Percentiles rank a stretch among this genome's conserved stretches.
phyloP scores from a whole-genome alignment of 1,284 basidiomycete species.

The Grifola frondosa region DNA sequence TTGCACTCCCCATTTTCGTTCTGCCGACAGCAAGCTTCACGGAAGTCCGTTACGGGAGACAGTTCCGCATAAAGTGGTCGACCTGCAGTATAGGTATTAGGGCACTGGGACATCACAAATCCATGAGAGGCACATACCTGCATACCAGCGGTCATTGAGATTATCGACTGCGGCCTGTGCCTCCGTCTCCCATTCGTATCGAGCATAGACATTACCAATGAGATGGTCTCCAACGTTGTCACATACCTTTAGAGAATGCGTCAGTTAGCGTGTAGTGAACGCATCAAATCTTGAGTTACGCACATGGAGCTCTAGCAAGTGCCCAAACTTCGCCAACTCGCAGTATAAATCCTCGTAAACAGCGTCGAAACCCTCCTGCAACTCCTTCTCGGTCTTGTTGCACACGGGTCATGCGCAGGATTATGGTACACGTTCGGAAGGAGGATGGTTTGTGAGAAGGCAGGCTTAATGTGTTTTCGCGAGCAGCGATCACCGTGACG shows the following conservation, averaged over 20 bases:
- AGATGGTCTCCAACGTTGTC: slow-evolving; percentile 99
- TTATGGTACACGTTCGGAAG: slow-evolving; percentile 99
- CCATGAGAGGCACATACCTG: slow-evolving; percentile 55
- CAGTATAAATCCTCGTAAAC: slow-evolving; percentile 96
- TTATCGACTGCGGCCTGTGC: slow-evolving; percentile 92
- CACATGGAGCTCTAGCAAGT: slow-evolving; percentile 93
- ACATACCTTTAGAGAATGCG: slow-evolving; percentile 69
- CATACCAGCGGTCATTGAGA: slow-evolving; percentile 97
- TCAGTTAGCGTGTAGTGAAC: slow-evolving; percentile 7
- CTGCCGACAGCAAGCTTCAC: slow-evolving; percentile 98
- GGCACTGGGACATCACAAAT: neutral
- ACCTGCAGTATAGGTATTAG: slow-evolving; percentile 43
- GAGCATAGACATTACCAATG: slow-evolving; percentile 97
- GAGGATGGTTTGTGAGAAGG: slow-evolving; percentile 96
- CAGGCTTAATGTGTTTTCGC: slow-evolving; percentile 96
- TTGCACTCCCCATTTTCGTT: slow-evolving; percentile 98
- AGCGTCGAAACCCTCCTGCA: slow-evolving; percentile 95
- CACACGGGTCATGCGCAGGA: slow-evolving; percentile 91
- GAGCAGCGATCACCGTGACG: slow-evolving; percentile 96
- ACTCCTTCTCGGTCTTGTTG: slow-evolving; percentile 81
- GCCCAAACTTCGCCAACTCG: slow-evolving; percentile 92
- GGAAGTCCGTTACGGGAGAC: slow-evolving; percentile 97
- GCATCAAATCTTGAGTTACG: no score
- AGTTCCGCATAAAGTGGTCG: slow-evolving; percentile 98
- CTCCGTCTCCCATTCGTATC: slow-evolving; percentile 98